Conservation (phyloP, 768 basidiomycete genomes). For the Boletus bicolor region DNA sequence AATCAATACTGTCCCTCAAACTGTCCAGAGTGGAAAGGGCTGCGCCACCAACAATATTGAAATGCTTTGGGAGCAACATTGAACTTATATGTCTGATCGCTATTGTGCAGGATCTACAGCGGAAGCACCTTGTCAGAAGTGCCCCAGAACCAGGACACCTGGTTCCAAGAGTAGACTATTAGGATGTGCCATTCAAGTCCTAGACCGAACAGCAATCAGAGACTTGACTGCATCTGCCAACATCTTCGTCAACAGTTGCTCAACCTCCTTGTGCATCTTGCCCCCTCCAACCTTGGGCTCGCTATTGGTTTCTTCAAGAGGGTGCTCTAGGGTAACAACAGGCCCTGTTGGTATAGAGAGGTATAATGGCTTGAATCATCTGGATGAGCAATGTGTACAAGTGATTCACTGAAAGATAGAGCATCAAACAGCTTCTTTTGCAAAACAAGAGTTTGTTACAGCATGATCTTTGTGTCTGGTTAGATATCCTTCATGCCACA, state of each 20-base stretch:
- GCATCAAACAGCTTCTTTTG: constrained; percentile 56
- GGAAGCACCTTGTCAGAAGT: no score
- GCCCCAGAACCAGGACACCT: no score
- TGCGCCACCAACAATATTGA: no score
- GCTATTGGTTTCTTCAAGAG: constrained; percentile 29
- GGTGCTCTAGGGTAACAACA: not conserved
- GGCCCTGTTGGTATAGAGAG: constrained; percentile 10
- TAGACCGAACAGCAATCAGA: constrained; percentile 67
- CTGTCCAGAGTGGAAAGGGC: no score
- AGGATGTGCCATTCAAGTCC: constrained; percentile 50
- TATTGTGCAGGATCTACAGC: no score
- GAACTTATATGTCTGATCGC: no score
- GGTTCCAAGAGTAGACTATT: not conserved
- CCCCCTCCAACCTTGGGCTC: constrained; percentile 20
- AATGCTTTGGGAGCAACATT: no score
- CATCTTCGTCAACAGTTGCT: constrained; percentile 71
- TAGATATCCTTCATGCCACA: constrained; percentile 48
- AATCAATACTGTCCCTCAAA: no score
- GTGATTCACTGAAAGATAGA: constrained; percentile 68
- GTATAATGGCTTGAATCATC: constrained; percentile 3
- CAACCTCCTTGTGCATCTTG: constrained; percentile 26
- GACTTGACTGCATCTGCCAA: constrained; percentile 85
- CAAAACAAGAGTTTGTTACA: constrained; percentile 66
- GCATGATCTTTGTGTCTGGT: constrained; percentile 68
- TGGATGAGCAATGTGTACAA: constrained; percentile 43